These are phyloP conservation scores for Alternaria triticina DNA, from an alignment of 2,329 filamentous ascomycete genomes.

Conservation along the genomic window DNA sequence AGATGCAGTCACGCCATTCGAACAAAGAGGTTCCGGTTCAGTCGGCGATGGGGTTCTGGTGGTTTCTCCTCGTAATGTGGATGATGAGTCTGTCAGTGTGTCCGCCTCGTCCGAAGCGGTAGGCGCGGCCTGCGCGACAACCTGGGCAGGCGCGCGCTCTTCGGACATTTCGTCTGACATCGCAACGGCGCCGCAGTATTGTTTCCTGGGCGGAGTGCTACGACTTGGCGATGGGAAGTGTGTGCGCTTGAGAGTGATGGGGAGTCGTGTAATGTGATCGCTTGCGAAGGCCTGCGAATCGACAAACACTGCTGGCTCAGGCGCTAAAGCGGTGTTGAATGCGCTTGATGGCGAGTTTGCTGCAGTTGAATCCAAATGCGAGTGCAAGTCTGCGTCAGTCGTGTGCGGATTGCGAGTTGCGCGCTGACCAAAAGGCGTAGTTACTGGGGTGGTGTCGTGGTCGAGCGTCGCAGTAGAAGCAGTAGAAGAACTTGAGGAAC, in stretches of 20 bases:
- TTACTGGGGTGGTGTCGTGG: neutral
- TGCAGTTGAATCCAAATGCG: neutral
- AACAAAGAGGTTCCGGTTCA: neutral
- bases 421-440: neutral
- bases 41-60: neutral
- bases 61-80: neutral
- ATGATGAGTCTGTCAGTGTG: neutral
- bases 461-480: neutral
- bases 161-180: neutral
- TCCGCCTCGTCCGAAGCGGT: neutral
- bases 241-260: neutral
- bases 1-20: neutral
- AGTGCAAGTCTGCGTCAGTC: neutral
- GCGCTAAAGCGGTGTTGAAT: neutral
- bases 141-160: neutral
- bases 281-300: neutral
- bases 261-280: neutral
- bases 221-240: neutral
- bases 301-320: conserved; percentile 3
- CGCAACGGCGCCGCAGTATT: neutral
- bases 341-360: neutral
- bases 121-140: conserved; percentile 4
- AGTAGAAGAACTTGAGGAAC: neutral
- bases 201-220: neutral
- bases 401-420: neutral